Conservation (phyloP, 164 flowering plant species). For the Aristolochia californica region DNA sequence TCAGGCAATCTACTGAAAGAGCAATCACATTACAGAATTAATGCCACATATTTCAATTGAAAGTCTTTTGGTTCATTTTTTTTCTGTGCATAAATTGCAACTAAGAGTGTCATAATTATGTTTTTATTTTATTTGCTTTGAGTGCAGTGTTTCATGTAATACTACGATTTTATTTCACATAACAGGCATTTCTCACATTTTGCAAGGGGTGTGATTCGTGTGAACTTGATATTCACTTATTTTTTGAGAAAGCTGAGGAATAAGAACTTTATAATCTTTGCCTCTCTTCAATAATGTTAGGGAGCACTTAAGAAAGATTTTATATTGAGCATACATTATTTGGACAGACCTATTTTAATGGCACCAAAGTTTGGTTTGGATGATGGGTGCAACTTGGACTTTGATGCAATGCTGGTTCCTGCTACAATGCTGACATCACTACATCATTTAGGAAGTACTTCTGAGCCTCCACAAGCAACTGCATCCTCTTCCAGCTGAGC, state of each 20-base stretch:
- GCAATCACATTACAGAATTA: no score
- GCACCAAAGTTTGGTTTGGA: slow-evolving; percentile 85
- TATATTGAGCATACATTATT: neutral
- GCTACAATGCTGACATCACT: slow-evolving; percentile 91
- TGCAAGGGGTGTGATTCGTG: slow-evolving; percentile 98
- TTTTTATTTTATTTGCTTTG: no score
- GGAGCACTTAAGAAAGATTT: no score
- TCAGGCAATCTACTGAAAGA: no score
- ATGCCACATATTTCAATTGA: no score
- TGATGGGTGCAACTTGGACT: slow-evolving; percentile 61
- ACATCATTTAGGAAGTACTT: slow-evolving; percentile 40
- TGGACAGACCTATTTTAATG: slow-evolving; percentile 82
- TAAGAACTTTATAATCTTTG: slow-evolving; percentile 30
- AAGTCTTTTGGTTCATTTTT: neutral
- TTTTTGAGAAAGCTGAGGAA: slow-evolving; percentile 95
- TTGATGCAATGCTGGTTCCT: slow-evolving; percentile 80
- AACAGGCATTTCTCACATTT: slow-evolving; percentile 87
- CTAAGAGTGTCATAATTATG: no score
- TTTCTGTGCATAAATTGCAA: neutral
- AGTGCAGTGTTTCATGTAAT: no score
- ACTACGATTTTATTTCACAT: slow-evolving; percentile 1
- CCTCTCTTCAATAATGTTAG: neutral
- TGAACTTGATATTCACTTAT: slow-evolving; percentile 86
- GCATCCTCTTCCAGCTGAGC: slow-evolving; percentile 20
- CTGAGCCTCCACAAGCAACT: slow-evolving; percentile 31